phyloP scores from a whole-genome alignment of 2,329 filamentous ascomycete genomes.

The Lecanosticta acicola region DNA sequence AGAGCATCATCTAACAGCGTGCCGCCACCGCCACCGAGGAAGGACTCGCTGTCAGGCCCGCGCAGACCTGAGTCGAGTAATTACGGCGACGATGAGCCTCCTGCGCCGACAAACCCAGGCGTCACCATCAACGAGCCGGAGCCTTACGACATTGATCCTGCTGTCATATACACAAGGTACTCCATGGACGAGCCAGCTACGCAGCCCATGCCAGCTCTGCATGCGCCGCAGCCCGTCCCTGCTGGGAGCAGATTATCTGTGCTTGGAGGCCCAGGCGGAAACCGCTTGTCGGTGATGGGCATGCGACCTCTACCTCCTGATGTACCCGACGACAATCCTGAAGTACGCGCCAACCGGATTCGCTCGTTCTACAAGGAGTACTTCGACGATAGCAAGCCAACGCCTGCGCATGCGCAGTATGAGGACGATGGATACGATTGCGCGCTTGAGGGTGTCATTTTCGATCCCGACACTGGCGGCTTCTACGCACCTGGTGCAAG shows the following conservation, averaged over 20 bases:
- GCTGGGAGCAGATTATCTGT: constrained; percentile 3
- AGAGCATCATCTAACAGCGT: constrained; percentile 8
- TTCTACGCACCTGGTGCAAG: constrained; percentile 54
- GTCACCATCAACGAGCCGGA: constrained; percentile 22
- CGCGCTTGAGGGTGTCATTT: constrained; percentile 57
- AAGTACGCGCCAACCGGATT: constrained; percentile 91
- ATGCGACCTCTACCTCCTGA: constrained; percentile 82
- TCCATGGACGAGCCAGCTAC: constrained; percentile 13
- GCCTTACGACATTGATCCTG: constrained; percentile 25
- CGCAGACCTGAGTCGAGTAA: constrained; percentile 24
- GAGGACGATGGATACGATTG: constrained; percentile 74
- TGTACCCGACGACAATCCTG: constrained; percentile 82
- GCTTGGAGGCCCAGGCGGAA: constrained; percentile 5
- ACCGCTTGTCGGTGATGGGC: constrained; percentile 51
- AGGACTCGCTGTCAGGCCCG: constrained; percentile 19
- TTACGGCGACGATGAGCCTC: constrained; percentile 24
- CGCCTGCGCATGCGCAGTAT: constrained; percentile 38
- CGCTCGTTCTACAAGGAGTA: constrained; percentile 99
- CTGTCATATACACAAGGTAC: constrained; percentile 23
- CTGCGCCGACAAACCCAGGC: constrained; percentile 11
- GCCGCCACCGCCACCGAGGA: constrained; percentile 20
- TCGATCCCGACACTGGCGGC: constrained; percentile 53
- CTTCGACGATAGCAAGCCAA: constrained; percentile 74
- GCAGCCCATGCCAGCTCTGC: constrained; percentile 7
- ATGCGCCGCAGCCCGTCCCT: constrained; percentile 8